A percentile compares a stretch with the other conserved stretches of the same genome.
Evolutionary conservation across 352 stramenopile species (phyloP).

Genomic region (Pythium biforme): DNA sequence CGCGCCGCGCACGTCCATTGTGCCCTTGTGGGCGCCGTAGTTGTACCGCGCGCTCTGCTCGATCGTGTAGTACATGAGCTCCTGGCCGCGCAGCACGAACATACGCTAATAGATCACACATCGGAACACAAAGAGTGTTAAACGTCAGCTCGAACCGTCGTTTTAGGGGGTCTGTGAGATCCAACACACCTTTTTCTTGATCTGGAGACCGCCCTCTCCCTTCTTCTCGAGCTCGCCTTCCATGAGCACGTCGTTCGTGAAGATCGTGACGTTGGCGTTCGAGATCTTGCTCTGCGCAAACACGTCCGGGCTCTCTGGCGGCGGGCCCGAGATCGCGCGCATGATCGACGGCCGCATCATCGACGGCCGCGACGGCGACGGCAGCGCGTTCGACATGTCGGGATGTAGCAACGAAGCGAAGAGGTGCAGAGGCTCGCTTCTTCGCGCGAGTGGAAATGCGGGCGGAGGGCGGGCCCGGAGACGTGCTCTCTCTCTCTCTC

Average conservation of each 20-base stretch:
- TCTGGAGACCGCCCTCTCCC: constrained; percentile 53
- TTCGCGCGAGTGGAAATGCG: not conserved
- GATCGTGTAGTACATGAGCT: constrained; percentile 70
- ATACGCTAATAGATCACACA: constrained; percentile 44
- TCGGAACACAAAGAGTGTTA: too few relatives aligned
- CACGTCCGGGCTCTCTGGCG: constrained; percentile 41
- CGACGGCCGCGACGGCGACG: constrained; percentile 11
- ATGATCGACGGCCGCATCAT: constrained; percentile 47
- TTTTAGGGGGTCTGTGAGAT: not conserved
- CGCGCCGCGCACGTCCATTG: constrained; percentile 48
- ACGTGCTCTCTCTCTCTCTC: constrained; percentile 1
- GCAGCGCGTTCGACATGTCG: constrained; percentile 30
- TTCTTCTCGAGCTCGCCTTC: constrained; percentile 70
- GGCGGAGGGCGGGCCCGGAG: not conserved
- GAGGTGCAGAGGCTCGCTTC: not conserved
- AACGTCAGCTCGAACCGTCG: too few relatives aligned
- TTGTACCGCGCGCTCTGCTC: constrained; percentile 42
- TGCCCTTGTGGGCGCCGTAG: constrained; percentile 60
- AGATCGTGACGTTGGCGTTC: constrained; percentile 53
- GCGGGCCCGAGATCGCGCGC: constrained; percentile 27
- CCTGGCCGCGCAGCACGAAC: constrained; percentile 66
- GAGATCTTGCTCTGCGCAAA: constrained; percentile 62
- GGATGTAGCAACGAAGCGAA: too few relatives aligned
- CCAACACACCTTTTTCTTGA: constrained; percentile 76
- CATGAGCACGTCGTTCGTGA: constrained; percentile 68